Evolutionary conservation across 176 grass and related monocot species (phyloP).

Genomic region (Zizania latifolia): DNA sequence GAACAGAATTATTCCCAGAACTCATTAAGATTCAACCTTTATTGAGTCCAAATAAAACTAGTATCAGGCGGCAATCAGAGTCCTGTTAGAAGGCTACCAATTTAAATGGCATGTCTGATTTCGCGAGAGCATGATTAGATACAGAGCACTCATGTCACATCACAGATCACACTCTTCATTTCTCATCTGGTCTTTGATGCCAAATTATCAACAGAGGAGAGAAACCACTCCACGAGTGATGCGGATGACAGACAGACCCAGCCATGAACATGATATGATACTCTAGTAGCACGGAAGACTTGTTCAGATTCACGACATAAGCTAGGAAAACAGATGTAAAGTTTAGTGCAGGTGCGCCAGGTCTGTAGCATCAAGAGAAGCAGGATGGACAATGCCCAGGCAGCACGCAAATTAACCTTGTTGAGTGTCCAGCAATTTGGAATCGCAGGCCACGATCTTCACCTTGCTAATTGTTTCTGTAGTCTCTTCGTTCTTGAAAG

Average conservation of each 20-base stretch:
- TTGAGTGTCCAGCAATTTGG: conserved; percentile 50
- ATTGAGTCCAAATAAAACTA: not conserved
- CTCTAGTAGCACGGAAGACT: not conserved
- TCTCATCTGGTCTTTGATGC: not conserved
- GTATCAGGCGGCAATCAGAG: not conserved
- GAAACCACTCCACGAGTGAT: not conserved
- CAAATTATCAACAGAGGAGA: not conserved
- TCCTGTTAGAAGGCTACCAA: not conserved
- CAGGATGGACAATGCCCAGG: not conserved
- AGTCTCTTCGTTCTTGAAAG: conserved; percentile 56
- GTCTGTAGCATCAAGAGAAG: not conserved
- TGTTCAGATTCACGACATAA: not conserved
- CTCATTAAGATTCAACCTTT: not conserved
- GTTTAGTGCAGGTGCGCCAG: not conserved
- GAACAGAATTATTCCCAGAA: not conserved
- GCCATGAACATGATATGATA: not conserved
- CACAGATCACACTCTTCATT: not conserved
- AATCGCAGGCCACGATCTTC: conserved; percentile 88
- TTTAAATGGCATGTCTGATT: not conserved
- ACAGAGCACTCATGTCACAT: not conserved
- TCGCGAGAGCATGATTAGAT: not conserved
- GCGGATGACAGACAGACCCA: not conserved
- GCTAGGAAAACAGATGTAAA: not conserved
- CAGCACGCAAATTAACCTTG: conserved; percentile 17
- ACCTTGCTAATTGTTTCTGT: conserved; percentile 38